Conservation (phyloP, 176 grass and related monocot species). For the Otatea glauca region DNA sequence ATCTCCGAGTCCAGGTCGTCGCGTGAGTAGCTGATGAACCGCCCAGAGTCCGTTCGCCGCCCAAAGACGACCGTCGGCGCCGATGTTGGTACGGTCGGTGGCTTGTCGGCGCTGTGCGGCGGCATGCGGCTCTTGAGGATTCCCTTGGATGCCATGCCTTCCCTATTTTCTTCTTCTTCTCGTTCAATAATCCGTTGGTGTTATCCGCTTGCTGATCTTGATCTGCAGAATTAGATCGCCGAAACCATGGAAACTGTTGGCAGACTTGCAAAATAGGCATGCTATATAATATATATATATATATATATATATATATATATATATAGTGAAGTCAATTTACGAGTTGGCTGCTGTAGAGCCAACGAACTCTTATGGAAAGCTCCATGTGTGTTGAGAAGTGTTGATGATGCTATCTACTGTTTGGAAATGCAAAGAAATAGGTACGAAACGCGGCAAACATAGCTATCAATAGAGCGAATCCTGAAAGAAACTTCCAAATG, state of each 20-base stretch:
- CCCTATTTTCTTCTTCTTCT: neutral
- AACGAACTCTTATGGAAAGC: too few species aligned
- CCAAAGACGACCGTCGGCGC: constrained; percentile 80
- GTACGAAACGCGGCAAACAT: neutral
- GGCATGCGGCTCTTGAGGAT: constrained; percentile 68
- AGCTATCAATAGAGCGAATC: neutral
- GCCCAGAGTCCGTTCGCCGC: constrained; percentile 78
- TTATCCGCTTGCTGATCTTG: neutral
- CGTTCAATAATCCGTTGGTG: neutral
- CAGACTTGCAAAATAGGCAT: neutral
- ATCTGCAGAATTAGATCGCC: constrained; percentile 24
- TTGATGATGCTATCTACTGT: too few species aligned
- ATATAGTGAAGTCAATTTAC: too few species aligned
- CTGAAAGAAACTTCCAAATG: neutral
- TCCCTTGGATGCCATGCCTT: constrained; percentile 50
- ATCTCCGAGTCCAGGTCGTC: constrained; percentile 97
- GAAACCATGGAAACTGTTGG: constrained; percentile 10
- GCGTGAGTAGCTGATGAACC: constrained; percentile 96
- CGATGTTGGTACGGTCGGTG: constrained; percentile 50
- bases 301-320: too few species aligned
- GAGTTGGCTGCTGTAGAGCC: too few species aligned
- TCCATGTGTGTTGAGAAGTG: too few species aligned
- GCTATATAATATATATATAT: neutral
- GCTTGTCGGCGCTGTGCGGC: constrained; percentile 53
- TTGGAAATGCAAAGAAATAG: neutral